Conservation (phyloP, 2,329 filamentous ascomycete genomes). For the Colletotrichum magnum region DNA sequence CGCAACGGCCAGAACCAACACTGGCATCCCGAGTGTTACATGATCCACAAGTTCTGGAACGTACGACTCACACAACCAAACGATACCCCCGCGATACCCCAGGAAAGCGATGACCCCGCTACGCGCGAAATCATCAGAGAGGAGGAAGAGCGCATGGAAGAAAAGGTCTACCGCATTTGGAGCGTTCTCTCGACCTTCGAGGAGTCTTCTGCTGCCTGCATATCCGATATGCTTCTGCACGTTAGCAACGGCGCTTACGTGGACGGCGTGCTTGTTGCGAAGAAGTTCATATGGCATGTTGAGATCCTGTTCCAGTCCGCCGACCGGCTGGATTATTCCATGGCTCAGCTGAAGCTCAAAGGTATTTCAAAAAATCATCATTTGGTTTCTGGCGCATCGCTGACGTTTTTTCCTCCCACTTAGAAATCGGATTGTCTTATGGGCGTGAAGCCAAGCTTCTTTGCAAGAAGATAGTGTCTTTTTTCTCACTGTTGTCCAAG, state of each 20-base stretch:
- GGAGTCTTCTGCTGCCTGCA: slow-evolving; percentile 97
- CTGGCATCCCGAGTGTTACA: slow-evolving; percentile 99
- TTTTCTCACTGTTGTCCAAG: slow-evolving; percentile 95
- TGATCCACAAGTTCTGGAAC: slow-evolving; percentile 99
- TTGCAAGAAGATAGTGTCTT: slow-evolving; percentile 99
- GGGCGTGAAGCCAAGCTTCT: slow-evolving; percentile 96
- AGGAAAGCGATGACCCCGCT: slow-evolving; percentile 67
- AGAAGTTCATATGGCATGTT: slow-evolving; percentile 96
- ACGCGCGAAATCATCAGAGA: slow-evolving; percentile 83
- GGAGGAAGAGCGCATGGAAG: slow-evolving; percentile 94
- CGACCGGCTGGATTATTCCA: slow-evolving; percentile 84
- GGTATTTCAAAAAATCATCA: slow-evolving; percentile 63
- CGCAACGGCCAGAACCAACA: slow-evolving; percentile 98
- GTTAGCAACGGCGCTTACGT: slow-evolving; percentile 98
- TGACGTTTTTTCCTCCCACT: slow-evolving; percentile 4
- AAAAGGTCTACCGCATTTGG: slow-evolving; percentile 98
- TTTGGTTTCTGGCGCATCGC: slow-evolving; percentile 10
- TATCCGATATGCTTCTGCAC: slow-evolving; percentile 98
- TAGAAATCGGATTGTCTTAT: slow-evolving; percentile 81
- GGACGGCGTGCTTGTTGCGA: slow-evolving; percentile 93
- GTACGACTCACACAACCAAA: slow-evolving; percentile 82
- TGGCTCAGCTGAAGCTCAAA: slow-evolving; percentile 80
- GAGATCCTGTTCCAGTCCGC: slow-evolving; percentile 92
- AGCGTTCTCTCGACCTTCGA: slow-evolving; percentile 97
- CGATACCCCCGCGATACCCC: slow-evolving; percentile 60